Evolutionary conservation across 768 basidiomycete genomes (phyloP).

Genomic region (Lactifluus echinatus): DNA sequence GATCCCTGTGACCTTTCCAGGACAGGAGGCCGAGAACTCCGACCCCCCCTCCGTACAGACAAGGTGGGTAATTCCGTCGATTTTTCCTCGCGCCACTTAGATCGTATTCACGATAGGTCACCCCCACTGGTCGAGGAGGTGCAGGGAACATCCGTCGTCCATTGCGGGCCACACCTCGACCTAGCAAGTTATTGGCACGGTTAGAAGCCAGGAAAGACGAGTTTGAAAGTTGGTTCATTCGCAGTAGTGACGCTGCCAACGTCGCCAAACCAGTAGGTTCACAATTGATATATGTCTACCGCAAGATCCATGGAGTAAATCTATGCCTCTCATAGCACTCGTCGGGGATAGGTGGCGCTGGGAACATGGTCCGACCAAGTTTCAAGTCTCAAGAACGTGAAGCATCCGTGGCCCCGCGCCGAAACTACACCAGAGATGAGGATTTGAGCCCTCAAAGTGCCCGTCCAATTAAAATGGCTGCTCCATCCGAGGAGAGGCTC

Average conservation of each 20-base stretch:
- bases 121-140: constrained; percentile 12
- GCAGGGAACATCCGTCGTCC: constrained; percentile 6
- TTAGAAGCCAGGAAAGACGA: background rate
- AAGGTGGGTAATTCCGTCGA: background rate
- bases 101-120: background rate
- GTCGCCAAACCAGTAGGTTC: background rate
- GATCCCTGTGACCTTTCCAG: background rate
- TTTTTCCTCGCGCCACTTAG: background rate
- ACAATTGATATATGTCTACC: background rate
- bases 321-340: constrained; percentile 1
- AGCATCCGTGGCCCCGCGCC: background rate
- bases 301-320: background rate
- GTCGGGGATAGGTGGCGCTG: constrained; percentile 7
- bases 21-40: background rate
- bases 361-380: background rate
- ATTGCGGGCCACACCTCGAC: background rate
- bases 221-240: background rate
- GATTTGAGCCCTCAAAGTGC: background rate
- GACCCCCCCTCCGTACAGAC: background rate
- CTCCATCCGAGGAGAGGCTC: background rate
- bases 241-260: background rate
- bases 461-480: background rate
- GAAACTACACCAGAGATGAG: too few relatives aligned
- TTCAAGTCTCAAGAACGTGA: background rate
- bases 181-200: background rate